Evolutionary conservation across 441 rosid genomes (phyloP).

Genomic region (Bocquillonia castaneifolia): DNA sequence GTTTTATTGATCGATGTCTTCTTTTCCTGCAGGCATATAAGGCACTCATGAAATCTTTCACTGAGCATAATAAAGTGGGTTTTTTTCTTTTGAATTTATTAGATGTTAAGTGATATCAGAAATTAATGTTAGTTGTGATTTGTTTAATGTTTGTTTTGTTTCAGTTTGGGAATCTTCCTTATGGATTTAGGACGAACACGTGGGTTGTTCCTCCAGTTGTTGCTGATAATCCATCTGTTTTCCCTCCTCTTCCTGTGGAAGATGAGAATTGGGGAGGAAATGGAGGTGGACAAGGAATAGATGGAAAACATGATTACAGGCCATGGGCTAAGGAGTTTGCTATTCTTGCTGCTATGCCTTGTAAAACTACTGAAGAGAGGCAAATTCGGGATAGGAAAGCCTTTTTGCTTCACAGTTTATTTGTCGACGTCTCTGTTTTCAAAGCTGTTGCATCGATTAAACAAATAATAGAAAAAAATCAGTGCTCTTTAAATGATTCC

Average conservation of each 20-base stretch:
- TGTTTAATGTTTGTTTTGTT: constrained; percentile 17
- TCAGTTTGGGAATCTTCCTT: constrained; percentile 72
- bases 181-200: constrained; percentile 65
- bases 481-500: constrained; percentile 18
- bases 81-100: not conserved
- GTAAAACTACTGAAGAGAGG: constrained; percentile 66
- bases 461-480: constrained; percentile 30
- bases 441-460: constrained; percentile 52
- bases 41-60: constrained; percentile 52
- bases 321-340: constrained; percentile 69
- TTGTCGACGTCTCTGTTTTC: constrained; percentile 52
- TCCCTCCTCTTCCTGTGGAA: constrained; percentile 50
- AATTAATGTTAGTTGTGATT: constrained; percentile 11
- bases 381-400: constrained; percentile 60
- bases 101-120: not conserved
- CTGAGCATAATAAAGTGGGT: constrained; percentile 59
- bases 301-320: constrained; percentile 48
- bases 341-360: constrained; percentile 51
- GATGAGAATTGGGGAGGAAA: constrained; percentile 66
- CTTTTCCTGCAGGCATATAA: constrained; percentile 56
- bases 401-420: constrained; percentile 57
- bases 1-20: constrained; percentile 8
- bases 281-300: constrained; percentile 63
- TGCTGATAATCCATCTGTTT: constrained; percentile 41
- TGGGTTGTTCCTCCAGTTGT: constrained; percentile 63